Evolutionary conservation across 495 filamentous ascomycete genomes (phyloP), one percentile per base, ranked within the genome.

Genomic region (Lophiotrema nucula): DNA sequence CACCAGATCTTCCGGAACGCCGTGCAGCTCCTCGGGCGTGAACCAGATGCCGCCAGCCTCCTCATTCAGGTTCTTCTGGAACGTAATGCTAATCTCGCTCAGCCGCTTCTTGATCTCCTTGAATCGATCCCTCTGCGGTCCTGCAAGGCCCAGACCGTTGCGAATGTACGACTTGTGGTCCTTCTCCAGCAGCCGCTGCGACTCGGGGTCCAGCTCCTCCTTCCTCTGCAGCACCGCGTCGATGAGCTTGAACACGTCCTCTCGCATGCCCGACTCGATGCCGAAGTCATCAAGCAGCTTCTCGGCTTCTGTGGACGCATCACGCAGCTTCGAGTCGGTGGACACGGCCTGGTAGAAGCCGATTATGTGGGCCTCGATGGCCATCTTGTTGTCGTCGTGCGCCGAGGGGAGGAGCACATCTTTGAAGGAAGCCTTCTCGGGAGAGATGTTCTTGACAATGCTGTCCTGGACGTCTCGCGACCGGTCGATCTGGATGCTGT

Each of bases 91-190:
- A 55, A 88, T 69, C 65, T 84, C 77, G 58, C 82, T 85, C 51
- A 88, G 69, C 51, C 82, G 72, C 74, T 86, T 84, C 78, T 88
- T 86, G 74, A 88, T 87, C 68, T 83, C 83, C 76, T 86, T 86
- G 75, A 86, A 88, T 5, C 84, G 76, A 60, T 82, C 81, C 16
- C 84, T 72, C 70, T 80, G 72, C 5, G 80, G 77, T 1, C 84
- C 84, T 3, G 79, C 80, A 4, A 88, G 63, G 35, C 79, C 79
- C 21, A 88, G 67, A 12, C 84, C 84, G 68, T 84, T 85, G 4
- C 80, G 77, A 37, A 88, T 79, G 57, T 82, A 87, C 27, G 74
- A 74, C 70, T 87, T 85, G 69, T 85, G 80, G 57, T 83, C 80
- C 74, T 88, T 87, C 73, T 88, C 85, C 50, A 88, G 56, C 55